A percentile compares a stretch with the other conserved stretches of the same genome.
These are phyloP conservation scores for Lodderomyces pseudojiufengensis DNA, from an alignment of 1,139 yeast genomes.

Conservation along the genomic window DNA sequence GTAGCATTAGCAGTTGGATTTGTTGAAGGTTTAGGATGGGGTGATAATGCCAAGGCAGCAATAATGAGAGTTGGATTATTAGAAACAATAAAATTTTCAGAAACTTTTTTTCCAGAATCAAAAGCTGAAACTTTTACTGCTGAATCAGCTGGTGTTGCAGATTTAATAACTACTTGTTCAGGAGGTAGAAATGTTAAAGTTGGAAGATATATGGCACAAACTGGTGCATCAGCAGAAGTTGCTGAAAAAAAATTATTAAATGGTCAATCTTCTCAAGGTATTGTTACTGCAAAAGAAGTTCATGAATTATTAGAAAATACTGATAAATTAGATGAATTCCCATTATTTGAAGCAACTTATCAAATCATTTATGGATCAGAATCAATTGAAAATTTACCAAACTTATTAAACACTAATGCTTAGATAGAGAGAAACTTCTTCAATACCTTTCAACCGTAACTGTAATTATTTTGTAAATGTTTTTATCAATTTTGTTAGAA, in stretches of 20 bases:
- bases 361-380: conserved; percentile 43
- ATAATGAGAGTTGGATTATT: conserved; percentile 46
- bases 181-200: conserved; percentile 51
- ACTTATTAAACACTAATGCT: conserved; percentile 20
- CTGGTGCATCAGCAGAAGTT: conserved; percentile 39
- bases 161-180: conserved; percentile 46
- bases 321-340: conserved; percentile 34
- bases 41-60: conserved; percentile 50
- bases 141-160: conserved; percentile 52
- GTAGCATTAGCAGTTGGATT: conserved; percentile 50
- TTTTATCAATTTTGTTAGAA: conserved; percentile 1
- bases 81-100: conserved; percentile 42
- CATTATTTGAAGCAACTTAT: conserved; percentile 48
- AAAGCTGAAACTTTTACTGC: conserved; percentile 38
- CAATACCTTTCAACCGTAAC: background rate
- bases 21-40: conserved; percentile 50
- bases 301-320: conserved; percentile 41
- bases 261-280: conserved; percentile 51
- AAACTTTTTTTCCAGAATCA: conserved; percentile 41
- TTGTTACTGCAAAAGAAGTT: conserved; percentile 46
- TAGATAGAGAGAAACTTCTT: background rate
- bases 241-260: conserved; percentile 46
- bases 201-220: conserved; percentile 46
- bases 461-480: background rate
- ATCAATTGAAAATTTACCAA: conserved; percentile 41